Conservation (phyloP, 441 rosid species). For the Gossypium trilobum region DNA sequence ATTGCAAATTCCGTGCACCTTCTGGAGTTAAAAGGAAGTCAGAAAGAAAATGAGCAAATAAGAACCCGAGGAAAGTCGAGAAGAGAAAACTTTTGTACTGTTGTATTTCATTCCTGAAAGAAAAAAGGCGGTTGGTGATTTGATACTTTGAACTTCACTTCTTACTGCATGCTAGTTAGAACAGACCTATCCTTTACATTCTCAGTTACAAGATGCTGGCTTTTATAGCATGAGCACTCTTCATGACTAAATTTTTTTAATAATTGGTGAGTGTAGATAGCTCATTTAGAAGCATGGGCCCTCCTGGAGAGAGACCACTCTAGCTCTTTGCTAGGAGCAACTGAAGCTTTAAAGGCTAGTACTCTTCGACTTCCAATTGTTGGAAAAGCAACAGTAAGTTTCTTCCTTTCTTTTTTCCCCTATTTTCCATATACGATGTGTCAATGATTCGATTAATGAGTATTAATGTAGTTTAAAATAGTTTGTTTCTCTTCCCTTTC, state of each 20-base stretch:
- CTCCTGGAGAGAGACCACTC: constrained; percentile 43
- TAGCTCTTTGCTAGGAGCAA: constrained; percentile 44
- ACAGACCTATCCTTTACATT: not conserved
- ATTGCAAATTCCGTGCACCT: not conserved
- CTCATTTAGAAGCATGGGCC: constrained; percentile 45
- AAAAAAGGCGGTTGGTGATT: not conserved
- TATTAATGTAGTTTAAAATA: constrained; percentile 2
- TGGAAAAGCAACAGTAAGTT: constrained; percentile 44
- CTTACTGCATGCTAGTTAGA: not conserved
- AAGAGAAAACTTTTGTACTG: not conserved
- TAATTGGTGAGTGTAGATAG: constrained; percentile 30
- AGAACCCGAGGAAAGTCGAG: not conserved
- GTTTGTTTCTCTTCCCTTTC: constrained; percentile 1
- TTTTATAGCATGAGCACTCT: not conserved
- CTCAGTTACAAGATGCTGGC: not conserved
- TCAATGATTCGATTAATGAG: constrained; percentile 11
- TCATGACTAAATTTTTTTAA: constrained; percentile 4
- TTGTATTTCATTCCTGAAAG: not conserved
- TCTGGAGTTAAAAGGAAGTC: not conserved
- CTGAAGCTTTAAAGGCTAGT: constrained; percentile 56
- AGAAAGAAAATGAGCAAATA: not conserved
- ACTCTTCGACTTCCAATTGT: constrained; percentile 53
- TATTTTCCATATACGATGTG: not conserved
- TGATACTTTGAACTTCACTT: not conserved
- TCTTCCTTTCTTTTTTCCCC: not conserved